These are phyloP conservation scores for Carex littledalei DNA, from an alignment of 176 grass and related monocot species.

Conservation along the genomic window DNA sequence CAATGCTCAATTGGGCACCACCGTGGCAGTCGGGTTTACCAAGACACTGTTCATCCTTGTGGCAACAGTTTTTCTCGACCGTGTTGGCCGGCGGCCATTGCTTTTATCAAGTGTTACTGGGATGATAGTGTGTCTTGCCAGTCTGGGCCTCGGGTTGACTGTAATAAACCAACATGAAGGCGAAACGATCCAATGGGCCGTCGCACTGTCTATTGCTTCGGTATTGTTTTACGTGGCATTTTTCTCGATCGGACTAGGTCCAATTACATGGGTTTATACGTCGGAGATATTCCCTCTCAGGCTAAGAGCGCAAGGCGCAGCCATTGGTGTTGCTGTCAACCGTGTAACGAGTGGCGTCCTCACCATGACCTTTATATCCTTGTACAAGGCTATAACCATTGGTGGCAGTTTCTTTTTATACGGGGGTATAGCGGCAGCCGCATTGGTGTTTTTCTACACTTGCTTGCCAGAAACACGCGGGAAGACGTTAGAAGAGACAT, in stretches of 20 bases:
- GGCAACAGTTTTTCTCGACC: constrained; percentile 67
- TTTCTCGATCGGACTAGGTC: constrained; percentile 82
- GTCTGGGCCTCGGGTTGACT: constrained; percentile 49
- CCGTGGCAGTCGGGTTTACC: constrained; percentile 58
- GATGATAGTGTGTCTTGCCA: constrained; percentile 40
- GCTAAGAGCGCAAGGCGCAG: constrained; percentile 53
- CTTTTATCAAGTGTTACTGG: constrained; percentile 55
- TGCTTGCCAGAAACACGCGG: constrained; percentile 74
- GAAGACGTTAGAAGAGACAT: constrained; percentile 52
- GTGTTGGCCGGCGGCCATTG: constrained; percentile 57
- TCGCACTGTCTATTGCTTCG: constrained; percentile 52
- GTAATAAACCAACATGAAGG: constrained; percentile 25
- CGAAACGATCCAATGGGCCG: constrained; percentile 40
- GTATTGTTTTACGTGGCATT: constrained; percentile 60
- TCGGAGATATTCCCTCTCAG: constrained; percentile 76
- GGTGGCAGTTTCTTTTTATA: constrained; percentile 80
- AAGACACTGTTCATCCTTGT: constrained; percentile 85
- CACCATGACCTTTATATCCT: constrained; percentile 81
- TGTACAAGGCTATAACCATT: constrained; percentile 67
- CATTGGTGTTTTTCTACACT: constrained; percentile 57
- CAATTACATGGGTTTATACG: constrained; percentile 76
- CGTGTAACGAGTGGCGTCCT: constrained; percentile 63
- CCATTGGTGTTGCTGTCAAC: constrained; percentile 56
- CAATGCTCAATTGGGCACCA: constrained; percentile 48
- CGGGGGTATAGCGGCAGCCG: constrained; percentile 39